A percentile compares a stretch with the other conserved stretches of the same genome.
Evolutionary conservation across 352 stramenopile genomes (phyloP).

Genomic region (Pythium dissotocum): DNA sequence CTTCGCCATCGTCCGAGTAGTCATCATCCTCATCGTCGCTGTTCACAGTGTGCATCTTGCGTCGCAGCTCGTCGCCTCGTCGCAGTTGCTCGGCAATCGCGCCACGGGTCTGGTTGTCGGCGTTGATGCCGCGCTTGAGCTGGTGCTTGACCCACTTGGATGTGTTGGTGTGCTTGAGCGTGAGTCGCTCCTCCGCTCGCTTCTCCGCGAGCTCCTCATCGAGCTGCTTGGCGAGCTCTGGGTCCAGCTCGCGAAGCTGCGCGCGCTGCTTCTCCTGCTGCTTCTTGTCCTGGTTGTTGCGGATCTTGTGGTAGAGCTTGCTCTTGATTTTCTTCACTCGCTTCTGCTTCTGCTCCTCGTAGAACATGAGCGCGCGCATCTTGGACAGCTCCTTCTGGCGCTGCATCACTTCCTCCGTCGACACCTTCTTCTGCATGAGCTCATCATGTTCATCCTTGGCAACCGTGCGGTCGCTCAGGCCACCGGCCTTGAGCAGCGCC

Average conservation of each 20-base stretch:
- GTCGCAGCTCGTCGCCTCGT: slow-evolving; percentile 90
- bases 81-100: slow-evolving; percentile 90
- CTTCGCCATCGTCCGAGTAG: slow-evolving; percentile 49
- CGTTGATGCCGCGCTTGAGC: slow-evolving; percentile 89
- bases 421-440: slow-evolving; percentile 72
- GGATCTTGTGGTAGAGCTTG: slow-evolving; percentile 98
- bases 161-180: slow-evolving; percentile 98
- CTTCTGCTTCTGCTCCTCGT: slow-evolving; percentile 98
- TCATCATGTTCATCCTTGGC: slow-evolving; percentile 73
- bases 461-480: slow-evolving; percentile 51
- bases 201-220: slow-evolving; percentile 89
- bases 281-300: slow-evolving; percentile 92
- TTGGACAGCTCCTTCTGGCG: slow-evolving; percentile 94
- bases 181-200: slow-evolving; percentile 96
- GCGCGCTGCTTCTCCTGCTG: slow-evolving; percentile 86
- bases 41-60: slow-evolving; percentile 89
- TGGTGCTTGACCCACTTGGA: slow-evolving; percentile 96
- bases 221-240: slow-evolving; percentile 63
- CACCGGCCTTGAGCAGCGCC: slow-evolving; percentile 57
- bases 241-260: slow-evolving; percentile 75
- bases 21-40: slow-evolving; percentile 67
- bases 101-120: slow-evolving; percentile 90
- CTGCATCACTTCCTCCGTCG: slow-evolving; percentile 74
- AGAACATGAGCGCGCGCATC: slow-evolving; percentile 97
- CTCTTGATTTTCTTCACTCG: slow-evolving; percentile 99